Evolutionary conservation across 2,329 filamentous ascomycete genomes (phyloP).

Genomic region (Fusarium sp.): DNA sequence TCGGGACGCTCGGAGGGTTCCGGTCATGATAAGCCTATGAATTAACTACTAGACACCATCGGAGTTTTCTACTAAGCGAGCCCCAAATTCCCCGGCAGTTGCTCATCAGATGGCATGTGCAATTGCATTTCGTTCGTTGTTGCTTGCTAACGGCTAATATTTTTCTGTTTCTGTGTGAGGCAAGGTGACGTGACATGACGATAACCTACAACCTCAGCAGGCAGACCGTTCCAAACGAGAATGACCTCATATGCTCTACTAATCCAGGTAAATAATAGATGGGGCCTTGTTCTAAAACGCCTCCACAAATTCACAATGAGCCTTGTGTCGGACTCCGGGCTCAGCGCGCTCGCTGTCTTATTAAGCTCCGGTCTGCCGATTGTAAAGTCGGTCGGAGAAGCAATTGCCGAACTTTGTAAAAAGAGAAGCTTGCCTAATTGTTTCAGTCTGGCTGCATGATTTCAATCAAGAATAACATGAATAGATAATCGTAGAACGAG

Average conservation of each 20-base stretch:
- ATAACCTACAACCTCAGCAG: neutral
- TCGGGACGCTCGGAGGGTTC: constrained; percentile 27
- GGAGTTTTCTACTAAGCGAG: neutral
- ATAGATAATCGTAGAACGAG: neutral
- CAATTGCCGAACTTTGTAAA: neutral
- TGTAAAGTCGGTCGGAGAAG: neutral
- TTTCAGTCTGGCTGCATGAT: neutral
- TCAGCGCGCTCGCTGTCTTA: constrained; percentile 14
- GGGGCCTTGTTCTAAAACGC: neutral
- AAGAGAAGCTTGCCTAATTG: neutral
- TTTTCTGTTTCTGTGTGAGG: constrained; percentile 2
- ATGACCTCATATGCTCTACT: constrained; percentile 31
- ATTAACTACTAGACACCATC: neutral
- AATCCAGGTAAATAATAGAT: neutral
- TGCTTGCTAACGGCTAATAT: neutral
- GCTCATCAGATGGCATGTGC: neutral
- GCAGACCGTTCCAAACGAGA: neutral
- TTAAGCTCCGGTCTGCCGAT: constrained; percentile 16
- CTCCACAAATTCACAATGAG: constrained; percentile 5
- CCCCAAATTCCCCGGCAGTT: neutral
- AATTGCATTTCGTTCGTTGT: neutral
- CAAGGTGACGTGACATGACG: constrained; percentile 12
- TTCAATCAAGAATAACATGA: neutral
- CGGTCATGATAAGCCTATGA: constrained; percentile 5
- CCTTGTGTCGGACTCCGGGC: constrained; percentile 19